These are phyloP conservation scores for Eutrema yunnanense DNA, from an alignment of 345 rosid genomes.

Conservation along the genomic window DNA sequence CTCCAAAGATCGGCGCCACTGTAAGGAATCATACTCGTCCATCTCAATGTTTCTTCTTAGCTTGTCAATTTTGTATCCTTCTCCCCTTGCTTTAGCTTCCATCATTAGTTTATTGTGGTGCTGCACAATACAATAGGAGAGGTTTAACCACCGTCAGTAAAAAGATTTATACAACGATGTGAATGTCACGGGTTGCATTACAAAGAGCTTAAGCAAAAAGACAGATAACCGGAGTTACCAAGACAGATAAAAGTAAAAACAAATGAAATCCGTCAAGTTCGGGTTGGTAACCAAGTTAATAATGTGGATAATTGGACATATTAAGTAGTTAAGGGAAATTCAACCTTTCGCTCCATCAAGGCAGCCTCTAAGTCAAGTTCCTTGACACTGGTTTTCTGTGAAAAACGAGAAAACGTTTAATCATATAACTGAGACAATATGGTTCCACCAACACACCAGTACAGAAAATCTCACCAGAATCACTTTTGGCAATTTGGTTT, in stretches of 20 bases:
- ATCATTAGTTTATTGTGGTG: constrained; percentile 56
- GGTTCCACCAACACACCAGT: neutral
- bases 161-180: neutral
- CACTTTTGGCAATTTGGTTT: constrained; percentile 51
- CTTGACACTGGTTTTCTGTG: constrained; percentile 84
- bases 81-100: constrained; percentile 76
- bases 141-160: neutral
- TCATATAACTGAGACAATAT: constrained; percentile 12
- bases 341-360: constrained; percentile 76
- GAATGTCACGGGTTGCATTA: neutral
- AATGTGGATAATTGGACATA: neutral
- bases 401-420: constrained; percentile 8
- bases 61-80: constrained; percentile 58
- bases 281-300: neutral
- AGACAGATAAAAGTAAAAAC: neutral
- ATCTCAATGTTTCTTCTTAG: constrained; percentile 76
- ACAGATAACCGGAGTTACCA: neutral
- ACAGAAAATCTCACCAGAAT: constrained; percentile 47
- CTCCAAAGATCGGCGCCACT: constrained; percentile 85
- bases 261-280: neutral
- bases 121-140: constrained; percentile 33
- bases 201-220: too few species aligned
- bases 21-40: constrained; percentile 87
- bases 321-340: constrained; percentile 13
- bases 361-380: constrained; percentile 94